Evolutionary conservation across 2,329 filamentous ascomycete species (phyloP), one percentile per base, ranked within the genome.

Genomic region (Pezicula carpinea): DNA sequence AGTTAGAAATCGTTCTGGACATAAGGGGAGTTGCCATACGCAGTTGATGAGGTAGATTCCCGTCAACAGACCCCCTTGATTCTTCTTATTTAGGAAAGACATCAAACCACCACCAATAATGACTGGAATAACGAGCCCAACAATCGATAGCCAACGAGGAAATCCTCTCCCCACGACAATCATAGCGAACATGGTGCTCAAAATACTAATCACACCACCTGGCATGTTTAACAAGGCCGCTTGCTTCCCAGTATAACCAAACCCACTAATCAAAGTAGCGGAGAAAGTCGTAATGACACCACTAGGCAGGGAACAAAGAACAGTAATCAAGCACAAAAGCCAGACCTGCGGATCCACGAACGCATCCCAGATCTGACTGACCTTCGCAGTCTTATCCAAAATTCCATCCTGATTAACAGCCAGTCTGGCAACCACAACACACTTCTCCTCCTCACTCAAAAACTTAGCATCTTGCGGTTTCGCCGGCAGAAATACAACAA

Each of bases 51-150:
- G 62, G 50, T 73, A 72, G 19, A 70, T 64, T 1, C 69, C 71
- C 1, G 69, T 63, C 11, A 74, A 56, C 14, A 68, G 59, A 13
- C 68, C 68, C 0, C 64, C 63, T 43, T 66, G 68, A 56, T 74
- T 70, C 38, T 56, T 55, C 3, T 63, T 55, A 14, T 55, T 49
- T 26, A 59, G 58, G 52, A 66, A 69, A 14, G 62, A 67, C 55
- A 72, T 66, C 13, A 71, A 59, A 43, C 61, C 62, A 3, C 68
- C 72, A 5, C 69, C 70, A n/a, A 73, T 61, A 35, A 76, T 70
- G 0, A 67, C 70, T 1, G 72, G 72, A 15, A 74, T 59, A 10
- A 71, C 66, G 45, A 69, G 66, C 31, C 68, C 59, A 33, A 69
- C 60, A 53, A 72, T 68, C 55, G 68, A 64, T 3, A 66, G 63